Evolutionary conservation across 1,284 basidiomycete genomes (phyloP).

Genomic region (Trichosporon inkin): DNA sequence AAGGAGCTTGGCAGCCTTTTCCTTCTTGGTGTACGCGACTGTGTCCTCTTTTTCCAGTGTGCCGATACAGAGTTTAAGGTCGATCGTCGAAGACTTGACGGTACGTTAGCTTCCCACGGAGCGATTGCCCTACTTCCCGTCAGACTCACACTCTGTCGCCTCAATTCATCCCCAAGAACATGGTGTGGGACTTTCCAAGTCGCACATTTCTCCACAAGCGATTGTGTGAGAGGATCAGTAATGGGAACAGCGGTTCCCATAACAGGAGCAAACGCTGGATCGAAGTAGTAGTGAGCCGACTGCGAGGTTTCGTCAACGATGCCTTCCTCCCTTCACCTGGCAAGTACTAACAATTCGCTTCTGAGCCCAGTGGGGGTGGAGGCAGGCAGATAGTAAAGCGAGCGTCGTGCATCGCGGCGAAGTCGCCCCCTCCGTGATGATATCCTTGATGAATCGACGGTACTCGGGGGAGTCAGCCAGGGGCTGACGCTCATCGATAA

Average conservation of each 20-base stretch:
- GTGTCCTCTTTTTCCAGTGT: slow-evolving; percentile 76
- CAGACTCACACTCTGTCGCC: slow-evolving; percentile 86
- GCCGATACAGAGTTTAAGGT: slow-evolving; percentile 89
- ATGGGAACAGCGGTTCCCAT: slow-evolving; percentile 58
- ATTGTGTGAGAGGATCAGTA: slow-evolving; percentile 70
- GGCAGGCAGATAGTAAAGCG: slow-evolving; percentile 72
- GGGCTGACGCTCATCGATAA: slow-evolving; percentile 79
- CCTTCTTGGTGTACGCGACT: slow-evolving; percentile 69
- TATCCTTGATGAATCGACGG: slow-evolving; percentile 87
- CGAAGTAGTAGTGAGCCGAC: slow-evolving; percentile 54
- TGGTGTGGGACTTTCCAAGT: slow-evolving; percentile 89
- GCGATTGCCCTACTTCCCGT: not conserved
- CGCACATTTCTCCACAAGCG: slow-evolving; percentile 78
- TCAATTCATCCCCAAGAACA: slow-evolving; percentile 87
- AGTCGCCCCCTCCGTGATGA: slow-evolving; percentile 85
- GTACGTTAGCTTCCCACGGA: not conserved
- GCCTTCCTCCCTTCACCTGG: no score
- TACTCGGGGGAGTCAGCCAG: slow-evolving; percentile 93
- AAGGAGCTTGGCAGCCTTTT: slow-evolving; percentile 73
- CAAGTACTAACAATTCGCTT: slow-evolving; percentile 57
- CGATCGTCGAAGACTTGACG: slow-evolving; percentile 87
- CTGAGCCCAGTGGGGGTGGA: slow-evolving; percentile 69
- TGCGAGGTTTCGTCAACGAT: slow-evolving; percentile 20
- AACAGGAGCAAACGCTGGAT: slow-evolving; percentile 35
- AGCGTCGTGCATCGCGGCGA: slow-evolving; percentile 87